Conservation (phyloP, 768 basidiomycete genomes). For the Boletus reticulatus region DNA sequence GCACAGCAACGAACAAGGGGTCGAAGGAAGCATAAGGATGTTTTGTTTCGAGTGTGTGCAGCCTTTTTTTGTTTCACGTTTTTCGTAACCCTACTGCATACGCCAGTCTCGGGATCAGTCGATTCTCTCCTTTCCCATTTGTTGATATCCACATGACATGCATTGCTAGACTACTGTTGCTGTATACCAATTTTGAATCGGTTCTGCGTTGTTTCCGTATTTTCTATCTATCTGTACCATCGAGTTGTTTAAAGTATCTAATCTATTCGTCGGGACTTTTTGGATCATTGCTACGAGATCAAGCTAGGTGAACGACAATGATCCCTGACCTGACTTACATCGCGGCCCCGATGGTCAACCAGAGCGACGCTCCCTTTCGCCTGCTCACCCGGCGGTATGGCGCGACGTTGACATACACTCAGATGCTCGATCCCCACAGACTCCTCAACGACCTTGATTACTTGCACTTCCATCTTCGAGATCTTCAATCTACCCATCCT, state of each 20-base stretch:
- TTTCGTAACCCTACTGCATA: slow-evolving; percentile 7
- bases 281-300: not conserved
- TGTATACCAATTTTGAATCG: slow-evolving; percentile 20
- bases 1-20: slow-evolving; percentile 20
- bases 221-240: slow-evolving; percentile 17
- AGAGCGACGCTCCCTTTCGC: slow-evolving; percentile 76
- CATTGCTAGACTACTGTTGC: slow-evolving; percentile 25
- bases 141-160: slow-evolving; percentile 25
- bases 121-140: not conserved
- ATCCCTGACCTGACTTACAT: slow-evolving; percentile 38
- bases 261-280: slow-evolving; percentile 10
- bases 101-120: slow-evolving; percentile 8
- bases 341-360: slow-evolving; percentile 77
- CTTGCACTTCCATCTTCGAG: slow-evolving; percentile 59
- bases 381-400: slow-evolving; percentile 58
- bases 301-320: slow-evolving; percentile 8
- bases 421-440: slow-evolving; percentile 68
- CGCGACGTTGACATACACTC: slow-evolving; percentile 68
- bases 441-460: slow-evolving; percentile 65
- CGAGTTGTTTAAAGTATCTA: slow-evolving; percentile 11
- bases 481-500: slow-evolving; percentile 37
- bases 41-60: slow-evolving; percentile 11
- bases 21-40: slow-evolving; percentile 22
- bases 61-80: slow-evolving; percentile 1
- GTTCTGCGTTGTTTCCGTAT: not conserved